A percentile compares a stretch with the other conserved stretches of the same genome.
Evolutionary conservation across 1,284 basidiomycete genomes (phyloP).

Genomic region (Takashimella tepidaria): DNA sequence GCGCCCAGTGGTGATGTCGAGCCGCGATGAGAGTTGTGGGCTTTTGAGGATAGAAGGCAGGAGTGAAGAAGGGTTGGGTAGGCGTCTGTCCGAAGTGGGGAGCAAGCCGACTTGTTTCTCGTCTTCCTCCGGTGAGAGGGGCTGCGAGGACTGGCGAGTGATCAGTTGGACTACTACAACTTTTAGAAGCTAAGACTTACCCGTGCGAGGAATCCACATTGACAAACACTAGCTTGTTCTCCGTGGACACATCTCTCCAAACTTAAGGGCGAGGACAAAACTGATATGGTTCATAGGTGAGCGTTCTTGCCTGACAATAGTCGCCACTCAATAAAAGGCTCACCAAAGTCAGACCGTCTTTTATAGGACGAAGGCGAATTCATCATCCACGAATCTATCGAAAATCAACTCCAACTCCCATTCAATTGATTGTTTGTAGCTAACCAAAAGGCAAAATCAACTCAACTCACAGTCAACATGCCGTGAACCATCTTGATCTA

Average conservation of each 20-base stretch:
- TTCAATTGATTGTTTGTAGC: too few species aligned
- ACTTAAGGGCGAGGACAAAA: neutral
- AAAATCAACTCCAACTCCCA: neutral
- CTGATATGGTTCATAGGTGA: too few species aligned
- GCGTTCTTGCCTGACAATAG: too few species aligned
- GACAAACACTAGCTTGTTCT: neutral
- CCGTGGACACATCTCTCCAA: neutral
- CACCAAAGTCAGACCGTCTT: neutral
- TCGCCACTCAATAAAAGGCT: too few species aligned
- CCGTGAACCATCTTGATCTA: neutral
- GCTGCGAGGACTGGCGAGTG: too few species aligned
- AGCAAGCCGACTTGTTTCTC: too few species aligned
- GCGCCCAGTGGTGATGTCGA: slow-evolving; percentile 4
- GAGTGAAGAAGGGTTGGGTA: too few species aligned
- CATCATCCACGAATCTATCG: neutral
- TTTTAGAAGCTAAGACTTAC: too few species aligned
- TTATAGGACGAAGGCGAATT: neutral
- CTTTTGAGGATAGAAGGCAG: too few species aligned
- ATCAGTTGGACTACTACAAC: too few species aligned
- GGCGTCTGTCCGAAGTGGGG: too few species aligned
- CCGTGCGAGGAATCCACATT: neutral
- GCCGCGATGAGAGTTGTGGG: neutral
- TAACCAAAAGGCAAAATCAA: neutral
- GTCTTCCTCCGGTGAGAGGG: too few species aligned
- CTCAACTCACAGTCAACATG: neutral